Base-by-base conservation (phyloP, 768 basidiomycete genomes). In the Leccinum truebloodii region DNA sequence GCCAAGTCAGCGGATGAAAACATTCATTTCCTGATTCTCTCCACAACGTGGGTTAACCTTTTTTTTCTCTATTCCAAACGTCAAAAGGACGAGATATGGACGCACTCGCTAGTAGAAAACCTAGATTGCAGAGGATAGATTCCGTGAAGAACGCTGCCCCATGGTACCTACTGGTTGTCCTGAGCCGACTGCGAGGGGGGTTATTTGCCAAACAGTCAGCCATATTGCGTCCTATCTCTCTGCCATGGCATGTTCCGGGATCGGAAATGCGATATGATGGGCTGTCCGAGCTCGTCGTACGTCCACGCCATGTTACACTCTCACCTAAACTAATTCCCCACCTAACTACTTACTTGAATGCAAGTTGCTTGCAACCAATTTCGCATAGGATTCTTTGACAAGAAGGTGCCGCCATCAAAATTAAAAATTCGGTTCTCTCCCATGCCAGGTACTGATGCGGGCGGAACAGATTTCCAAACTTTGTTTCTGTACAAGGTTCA, bases 21-120 rank as follows among this genome's bases (percentile, higher is more conserved):
- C 32, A n/a, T 13, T 5, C 32, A 34, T 34, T 34, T 30, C 6
- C 35, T n/a, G n/a, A 44, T 18, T 37, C 34, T 55, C 54, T 59
- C 8, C 28, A 32, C 53, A 69, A 69, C 69, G 68, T 69, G 68
- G 66, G n/a, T 70, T 69, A 69, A 37, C 56, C 66, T 69, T 70
- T 69, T 70, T 37, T 7, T 60, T 52, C 48, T 39, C 44, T 28
- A 48, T 26, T 26, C 22, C 57, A 52, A 12, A 54, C 37, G 24
- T 34, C 55, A 22, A 28, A 35, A 22, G 12, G 41, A 54, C 16
- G 67, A 14, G 35, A 50, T 50, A 13, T 7, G 55, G 51, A 24
- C 48, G 48, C 54, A 37, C 32, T 14, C 26, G 9, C 34, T 9
- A 24, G 48, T 9, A 24, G 51, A 52, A 22, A 46, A 51, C 58